Base-by-base conservation (phyloP, 2,329 filamentous ascomycete genomes). In the Cladosporium cucumerinum region DNA sequence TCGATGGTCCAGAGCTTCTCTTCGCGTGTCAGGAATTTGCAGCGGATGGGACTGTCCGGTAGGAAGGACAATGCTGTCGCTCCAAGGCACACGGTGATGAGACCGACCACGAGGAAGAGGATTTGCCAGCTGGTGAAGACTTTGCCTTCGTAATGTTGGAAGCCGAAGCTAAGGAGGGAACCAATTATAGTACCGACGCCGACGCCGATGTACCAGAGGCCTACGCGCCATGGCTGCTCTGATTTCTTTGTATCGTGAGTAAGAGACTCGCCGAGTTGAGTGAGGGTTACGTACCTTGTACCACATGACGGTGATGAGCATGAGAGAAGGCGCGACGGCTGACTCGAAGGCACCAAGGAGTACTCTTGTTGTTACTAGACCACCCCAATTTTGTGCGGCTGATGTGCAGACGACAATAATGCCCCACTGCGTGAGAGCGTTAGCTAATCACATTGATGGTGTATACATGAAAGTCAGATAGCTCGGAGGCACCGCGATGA, bases 141-240 rank as follows among this genome's bases (percentile, higher is more conserved):
- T 21, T 30, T 54, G 46, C 54, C 43, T 23, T 64, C 11, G 43
- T 64, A 64, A 36, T 64, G 62, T 58, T 73, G 72, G 68, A 78
- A 76, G 54, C 71, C 81, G 68, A 84, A 86, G 1, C 88, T 88
- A 0, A 90, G 79, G 1, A 91, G 81, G 5, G 88, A 88, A 32
- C 89, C 88, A 4, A 90, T 85, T 55, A 91, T 87, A 71, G 90
- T 88, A 70, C 91, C 88, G 1, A 80, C 82, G 2, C 89, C 89
- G 72, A 90, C 90, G 86, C 90, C 91, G 85, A 89, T 89, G 74
- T 89, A 88, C 78, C 78, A 78, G 51, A 67, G 48, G 11, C 57
- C 63, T 36, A 66, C 67, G n/a, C 68, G 64, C 23, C 63, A 65
- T 11, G 68, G 64, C 49, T 70, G 3, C 83, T 86, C 88, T 61